Conservation (phyloP, 345 rosid species). For the Hibiscus tridactylites region DNA sequence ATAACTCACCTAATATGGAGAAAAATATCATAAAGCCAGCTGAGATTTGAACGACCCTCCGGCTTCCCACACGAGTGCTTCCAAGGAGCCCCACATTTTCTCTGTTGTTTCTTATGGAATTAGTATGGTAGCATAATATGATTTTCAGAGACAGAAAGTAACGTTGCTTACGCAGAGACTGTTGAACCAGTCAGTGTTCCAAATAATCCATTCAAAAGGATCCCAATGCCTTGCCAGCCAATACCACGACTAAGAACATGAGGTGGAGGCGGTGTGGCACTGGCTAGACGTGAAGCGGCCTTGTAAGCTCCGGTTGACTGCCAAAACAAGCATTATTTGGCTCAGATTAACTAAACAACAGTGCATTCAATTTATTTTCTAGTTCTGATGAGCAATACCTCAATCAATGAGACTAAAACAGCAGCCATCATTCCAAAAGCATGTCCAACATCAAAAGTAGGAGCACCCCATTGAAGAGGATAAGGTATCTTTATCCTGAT, state of each 20-base stretch:
- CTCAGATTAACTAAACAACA: not conserved
- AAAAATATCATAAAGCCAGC: constrained; percentile 99
- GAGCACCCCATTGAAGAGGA: constrained; percentile 99
- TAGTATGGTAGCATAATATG: constrained; percentile 4
- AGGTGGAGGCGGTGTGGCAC: constrained; percentile 99
- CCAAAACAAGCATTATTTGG: constrained; percentile 11
- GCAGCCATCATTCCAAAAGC: constrained; percentile 99
- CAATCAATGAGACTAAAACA: constrained; percentile 79
- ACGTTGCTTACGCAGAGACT: constrained; percentile 63
- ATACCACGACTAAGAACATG: constrained; percentile 98
- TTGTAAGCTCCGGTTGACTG: constrained; percentile 96
- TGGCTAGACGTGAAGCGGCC: constrained; percentile 90
- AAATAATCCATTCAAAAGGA: constrained; percentile 73
- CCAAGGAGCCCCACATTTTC: constrained; percentile 95
- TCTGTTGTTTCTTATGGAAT: constrained; percentile 35
- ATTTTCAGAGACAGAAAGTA: not conserved
- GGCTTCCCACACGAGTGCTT: constrained; percentile 96
- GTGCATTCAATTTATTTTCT: not conserved
- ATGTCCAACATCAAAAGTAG: constrained; percentile 95
- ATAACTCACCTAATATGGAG: constrained; percentile 68
- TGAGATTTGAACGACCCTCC: constrained; percentile 89
- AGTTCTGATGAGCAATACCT: constrained; percentile 38
- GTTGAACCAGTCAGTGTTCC: constrained; percentile 81
- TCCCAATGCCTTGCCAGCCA: constrained; percentile 99
- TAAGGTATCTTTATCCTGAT: constrained; percentile 91